Base-by-base conservation (phyloP, 2,329 filamentous ascomycete genomes). In the Cercospora zeina region DNA sequence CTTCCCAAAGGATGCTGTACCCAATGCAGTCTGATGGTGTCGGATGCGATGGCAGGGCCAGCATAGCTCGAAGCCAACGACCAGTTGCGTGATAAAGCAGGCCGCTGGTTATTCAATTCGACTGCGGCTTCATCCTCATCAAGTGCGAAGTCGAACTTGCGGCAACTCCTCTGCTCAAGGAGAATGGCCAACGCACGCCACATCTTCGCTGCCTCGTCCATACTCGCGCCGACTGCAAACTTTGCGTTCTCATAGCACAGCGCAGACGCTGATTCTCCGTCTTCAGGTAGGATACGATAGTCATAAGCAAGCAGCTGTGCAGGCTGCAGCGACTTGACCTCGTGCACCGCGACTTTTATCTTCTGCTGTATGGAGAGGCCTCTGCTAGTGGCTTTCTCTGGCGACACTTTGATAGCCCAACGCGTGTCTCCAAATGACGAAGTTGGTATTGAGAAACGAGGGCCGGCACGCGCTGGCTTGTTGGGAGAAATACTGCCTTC, bases 131-230 rank as follows among this genome's bases (percentile, higher is more conserved):
- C 33, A 42, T 49, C 16, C 27, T 33, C 45, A 21, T 34, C n/a
- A 36, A 53, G 24, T 14, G 24, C 31, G 16, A 58, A 30, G 27
- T 30, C 47, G 37, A 27, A 39, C n/a, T 33, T 19, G 13, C 56
- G 11, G 16, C 24, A 42, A 24, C 6, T 63, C 47, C 91, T 86
- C 68, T 90, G 89, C 67, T 87, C 86, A 50, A 97, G 79, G 5
- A 97, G 81, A 62, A 97, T 80, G 16, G 86, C 88, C 59, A 91
- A 81, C 67, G 97, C 88, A 54, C 85, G 85, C 95, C 95, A 99
- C 6, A 96, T 85, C 68, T 91, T 86, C 27, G 89, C 88, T 31
- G 96, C 77, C 66, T 96, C 90, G 13, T 81, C 75, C 65, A 86
- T 84, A 4, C 88, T 90, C 68, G 89, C 83, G 65, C 85, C 87